A percentile compares a stretch with the other conserved stretches of the same genome.
phyloP scores from a whole-genome alignment of 257 asterid genomes.

The Salvia hispanica region DNA sequence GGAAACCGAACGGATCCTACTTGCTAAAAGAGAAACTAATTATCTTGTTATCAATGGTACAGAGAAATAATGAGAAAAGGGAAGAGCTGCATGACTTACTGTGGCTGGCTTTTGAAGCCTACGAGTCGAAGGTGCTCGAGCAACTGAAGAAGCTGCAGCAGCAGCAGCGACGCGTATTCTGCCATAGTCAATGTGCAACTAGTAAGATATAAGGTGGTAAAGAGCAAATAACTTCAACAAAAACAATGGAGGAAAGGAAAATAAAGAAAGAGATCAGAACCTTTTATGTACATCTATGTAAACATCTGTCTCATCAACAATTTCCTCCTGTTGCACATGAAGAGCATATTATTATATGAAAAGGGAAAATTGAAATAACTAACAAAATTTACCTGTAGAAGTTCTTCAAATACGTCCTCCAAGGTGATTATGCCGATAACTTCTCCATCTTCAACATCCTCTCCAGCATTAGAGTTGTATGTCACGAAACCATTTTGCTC shows the following conservation, averaged over 20 bases:
- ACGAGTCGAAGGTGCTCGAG: slow-evolving; percentile 57
- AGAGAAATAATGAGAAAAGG: background rate
- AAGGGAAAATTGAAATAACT: background rate
- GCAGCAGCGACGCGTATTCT: slow-evolving; percentile 97
- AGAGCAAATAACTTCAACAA: background rate
- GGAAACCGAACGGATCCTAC: background rate
- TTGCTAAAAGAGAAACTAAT: background rate
- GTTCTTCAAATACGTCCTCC: slow-evolving; percentile 98
- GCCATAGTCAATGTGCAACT: slow-evolving; percentile 33
- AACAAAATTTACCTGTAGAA: slow-evolving; percentile 67
- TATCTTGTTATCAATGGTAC: background rate
- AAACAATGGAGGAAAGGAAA: background rate
- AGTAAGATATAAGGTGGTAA: background rate
- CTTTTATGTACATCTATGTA: slow-evolving; percentile 93
- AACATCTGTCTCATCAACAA: slow-evolving; percentile 95
- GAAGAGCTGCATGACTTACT: slow-evolving; percentile 28
- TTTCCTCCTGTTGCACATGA: slow-evolving; percentile 74
- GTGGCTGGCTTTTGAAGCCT: slow-evolving; percentile 32
- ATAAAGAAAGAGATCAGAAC: slow-evolving; percentile 33
- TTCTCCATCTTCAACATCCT: slow-evolving; percentile 82
- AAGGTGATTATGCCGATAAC: slow-evolving; percentile 94
- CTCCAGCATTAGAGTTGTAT: slow-evolving; percentile 37
- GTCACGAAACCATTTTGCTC: slow-evolving; percentile 48
- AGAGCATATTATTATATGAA: background rate
- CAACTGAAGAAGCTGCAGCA: slow-evolving; percentile 91